Base-by-base conservation (phyloP, 208 protist genomes). In the Leishmania tarentolae region DNA sequence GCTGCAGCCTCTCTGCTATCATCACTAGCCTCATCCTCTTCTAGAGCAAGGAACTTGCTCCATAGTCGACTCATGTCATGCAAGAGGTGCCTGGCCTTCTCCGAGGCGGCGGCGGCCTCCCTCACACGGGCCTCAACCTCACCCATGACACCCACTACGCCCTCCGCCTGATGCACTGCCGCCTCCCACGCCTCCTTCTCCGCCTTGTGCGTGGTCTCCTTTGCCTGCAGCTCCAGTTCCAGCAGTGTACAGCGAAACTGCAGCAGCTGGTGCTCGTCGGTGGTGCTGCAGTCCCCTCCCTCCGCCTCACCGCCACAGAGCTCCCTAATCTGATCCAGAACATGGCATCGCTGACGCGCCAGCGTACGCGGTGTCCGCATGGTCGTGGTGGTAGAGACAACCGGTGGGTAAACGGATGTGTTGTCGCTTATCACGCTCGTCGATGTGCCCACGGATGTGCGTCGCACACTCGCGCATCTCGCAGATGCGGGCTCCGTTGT, bases 1-100 rank as follows among this genome's bases (percentile, higher is more conserved):
- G n/a, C 57, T 69, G 50, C 53, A 11, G 63, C 74, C 15, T 56
- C 37, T 17, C 17, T 35, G 40, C 13, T 68, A 2, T 84, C 75
- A 65, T 80, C 75, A 37, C 56, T 76, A 44, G 69, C 24, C 46
- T 77, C 53, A 31, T 69, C 57, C 24, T 79, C 75, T 9, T 79
- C 75, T 3, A 84, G 75, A 24, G 75, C 75, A 37, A 80, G 31
- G 3, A 75, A 84, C 31, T 71, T 71, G 52, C 56, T 75, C 75
- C 81, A 84, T 44, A 84, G 53, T 17, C 75, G 81, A 44, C 63
- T 76, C 81, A 84, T 84, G 59, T 84, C 81, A 28, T 76, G 75
- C 50, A 84, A 50, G 19, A 84, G 68, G 4, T 52, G 44, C 17
- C 35, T 53, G 50, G 76, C 68, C 72, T 69, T 79, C 65, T 65